Base-by-base conservation (phyloP, 805 yeast species). In the Candida silvicultrix region DNA sequence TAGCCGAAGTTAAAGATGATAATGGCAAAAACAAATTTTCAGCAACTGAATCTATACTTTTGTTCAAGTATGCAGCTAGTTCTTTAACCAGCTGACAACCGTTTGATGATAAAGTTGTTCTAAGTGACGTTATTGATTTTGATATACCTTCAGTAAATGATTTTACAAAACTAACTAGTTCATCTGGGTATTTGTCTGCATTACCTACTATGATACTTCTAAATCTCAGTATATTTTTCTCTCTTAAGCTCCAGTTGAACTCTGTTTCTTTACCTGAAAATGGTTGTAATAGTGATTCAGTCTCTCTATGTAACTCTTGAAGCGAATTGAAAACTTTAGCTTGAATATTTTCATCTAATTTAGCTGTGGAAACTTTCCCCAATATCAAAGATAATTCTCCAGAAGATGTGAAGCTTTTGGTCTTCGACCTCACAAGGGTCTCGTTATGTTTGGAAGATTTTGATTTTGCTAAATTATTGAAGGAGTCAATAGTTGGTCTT, bases 221-320 rank as follows among this genome's bases (percentile, higher is more conserved):
- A 31, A 89, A 57, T 42, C 71, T 73, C 1, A 75, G 56, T 3
- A 89, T 74, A 42, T 69, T 68, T 44, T 75, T 73, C 55, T 90
- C 96, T 57, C 99, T 73, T 0, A 57, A 54, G 20, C 70, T 65
- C 99, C 99, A 94, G 60, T 94, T 94, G 48, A 74, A 74, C 58
- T 94, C 99, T 0, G 95, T 85, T 62, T 94, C 99, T 56, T 83
- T 70, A 71, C 83, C 85, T 9, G 71, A 75, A 55, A 92, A 89
- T 6, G 72, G 69, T 7, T 50, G 9, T 21, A 61, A 44, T 7
- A 67, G 40, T 4, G 45, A 39, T 29, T 58, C 65, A 18, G 65
- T 43, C 37, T 65, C 67, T 40, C 52, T 55, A 11, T 42, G 29
- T 15, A 69, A 25, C 8, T 60, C 61, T 8, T 50, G 46, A 2